Base-by-base conservation (phyloP, 176 grass and related monocot genomes). In the Echinochloa phyllopogon region DNA sequence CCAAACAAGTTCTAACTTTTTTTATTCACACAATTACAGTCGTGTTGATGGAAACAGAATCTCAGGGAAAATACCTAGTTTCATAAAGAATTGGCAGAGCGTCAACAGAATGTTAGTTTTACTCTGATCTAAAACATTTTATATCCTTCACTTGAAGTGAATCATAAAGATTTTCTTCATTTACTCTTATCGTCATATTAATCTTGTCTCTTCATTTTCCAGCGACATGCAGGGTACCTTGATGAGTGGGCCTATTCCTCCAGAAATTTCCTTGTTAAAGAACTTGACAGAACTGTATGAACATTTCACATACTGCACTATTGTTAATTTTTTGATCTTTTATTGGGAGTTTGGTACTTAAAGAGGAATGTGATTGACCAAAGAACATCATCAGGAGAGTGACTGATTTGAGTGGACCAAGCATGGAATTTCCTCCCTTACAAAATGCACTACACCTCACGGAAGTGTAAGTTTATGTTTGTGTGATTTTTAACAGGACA, bases 251-350 rank as follows among this genome's bases (percentile, higher is more conserved):
- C 93, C 93, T 83, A 90, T 95, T 82, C 93, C 90, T 60, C 73
- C 78, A 83, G 83, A 79, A 84, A 92, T 95, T 86, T 86, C 85
- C 74, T 51, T 61, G 75, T 85, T 92, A 73, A 88, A 70, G 18
- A 95, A 95, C 80, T 95, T 95, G 79, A 95, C 93, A 81, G 93
- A 95, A 81, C 75, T 95, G 93, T 95, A 95, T 64, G 63, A 85
- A 60, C 72, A 82, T 71, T 77, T 65, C 8, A 60, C 45, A 33
- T 63, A 10, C 70, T 84, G 0, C 74, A 16, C 60, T 65, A 56
- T 50, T n/a, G 8, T 41, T 53, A 75, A 79, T 43, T 36, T 73
- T 79, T 68, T 51, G 50, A 85, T 80, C 39, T 85, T 74, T 23
- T 80, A 76, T 76, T 86, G 66, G 63, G 11, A 83, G 58, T 66